These are phyloP conservation scores for Pseudoscleropodium purum DNA, from an alignment of 225 moss, liverwort and hornwort genomes.

Conservation along the genomic window DNA sequence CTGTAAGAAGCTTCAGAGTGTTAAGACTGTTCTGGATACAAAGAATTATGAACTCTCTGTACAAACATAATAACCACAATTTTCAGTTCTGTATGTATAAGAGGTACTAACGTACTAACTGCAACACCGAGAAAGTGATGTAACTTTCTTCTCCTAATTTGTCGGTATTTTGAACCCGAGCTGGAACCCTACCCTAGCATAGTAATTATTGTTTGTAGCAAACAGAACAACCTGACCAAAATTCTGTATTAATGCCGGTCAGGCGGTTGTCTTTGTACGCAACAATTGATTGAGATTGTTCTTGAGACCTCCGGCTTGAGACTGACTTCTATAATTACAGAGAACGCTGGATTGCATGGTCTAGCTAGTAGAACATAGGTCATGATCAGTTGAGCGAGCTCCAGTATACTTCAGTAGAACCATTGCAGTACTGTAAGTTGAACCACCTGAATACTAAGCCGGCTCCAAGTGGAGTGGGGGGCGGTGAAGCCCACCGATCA, in stretches of 20 bases:
- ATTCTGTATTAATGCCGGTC: neutral
- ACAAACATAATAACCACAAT: neutral
- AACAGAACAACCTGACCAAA: neutral
- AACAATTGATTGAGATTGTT: neutral
- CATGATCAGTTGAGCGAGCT: neutral
- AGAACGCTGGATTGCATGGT: neutral
- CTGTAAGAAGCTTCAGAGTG: neutral
- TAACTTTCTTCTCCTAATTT: neutral
- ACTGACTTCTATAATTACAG: neutral
- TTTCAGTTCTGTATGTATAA: neutral
- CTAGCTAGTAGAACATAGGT: neutral
- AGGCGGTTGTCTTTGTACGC: neutral
- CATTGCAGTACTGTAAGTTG: neutral
- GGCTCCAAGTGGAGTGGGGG: too few relatives aligned
- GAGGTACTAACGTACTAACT: neutral
- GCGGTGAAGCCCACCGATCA: too few relatives aligned
- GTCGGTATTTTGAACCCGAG: neutral
- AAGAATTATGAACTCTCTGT: neutral
- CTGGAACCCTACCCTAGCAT: neutral
- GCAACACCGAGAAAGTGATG: neutral
- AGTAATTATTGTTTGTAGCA: neutral
- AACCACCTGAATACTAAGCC: neutral
- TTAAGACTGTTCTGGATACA: neutral
- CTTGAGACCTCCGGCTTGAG: neutral
- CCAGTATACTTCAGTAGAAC: neutral